Evolutionary conservation across 1,284 basidiomycete genomes (phyloP), one percentile per base, ranked within the genome.

Genomic region (Kalmanozyma brasiliensis): DNA sequence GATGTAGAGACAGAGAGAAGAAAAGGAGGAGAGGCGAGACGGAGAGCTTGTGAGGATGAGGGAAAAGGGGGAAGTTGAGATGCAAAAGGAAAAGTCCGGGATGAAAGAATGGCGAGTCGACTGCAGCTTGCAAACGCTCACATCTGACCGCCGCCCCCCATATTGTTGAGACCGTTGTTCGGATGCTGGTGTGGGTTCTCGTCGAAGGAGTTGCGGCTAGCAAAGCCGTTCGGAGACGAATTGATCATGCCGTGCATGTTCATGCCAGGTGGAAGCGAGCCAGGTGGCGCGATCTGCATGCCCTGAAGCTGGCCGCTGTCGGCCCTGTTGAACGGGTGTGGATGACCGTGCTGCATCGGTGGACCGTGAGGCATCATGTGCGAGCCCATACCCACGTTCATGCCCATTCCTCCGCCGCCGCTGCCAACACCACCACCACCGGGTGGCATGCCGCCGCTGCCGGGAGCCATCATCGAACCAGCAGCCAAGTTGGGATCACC

Each of bases 401-500:
- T 42, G 16, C 53, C 58, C 24, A 33, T 38, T 16, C 47, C 48
- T 16, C 32, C 48, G 13, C 42, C 44, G 16, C 47, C 55, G 6
- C 49, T 49, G 23, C 49, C 49, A n/a, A 46, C 40, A 41, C n/a
- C n/a, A n/a, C n/a, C n/a, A n/a, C n/a, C n/a, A n/a, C n/a, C n/a
- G n/a, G 53, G 46, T 20, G 49, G 49, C 53, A 64, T 55, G n/a
- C n/a, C n/a, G 5, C 47, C 48, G 20, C 65, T 43, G 19, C 59
- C 52, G 14, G 40, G 36, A 13, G 42, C 41, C 56, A 69, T 58
- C 49, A 69, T 49, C 38, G 59, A 52, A 30, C 59, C 59, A 8
- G 62, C 57, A 2, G 57, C 52, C 32, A 44, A 22, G 16, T 68
- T 74, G 11, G 74, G 74, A 37, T 77, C 75, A 22, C 76, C 73